Base-by-base conservation (phyloP, 169 alveolate species). In the Plasmodium adleri region DNA sequence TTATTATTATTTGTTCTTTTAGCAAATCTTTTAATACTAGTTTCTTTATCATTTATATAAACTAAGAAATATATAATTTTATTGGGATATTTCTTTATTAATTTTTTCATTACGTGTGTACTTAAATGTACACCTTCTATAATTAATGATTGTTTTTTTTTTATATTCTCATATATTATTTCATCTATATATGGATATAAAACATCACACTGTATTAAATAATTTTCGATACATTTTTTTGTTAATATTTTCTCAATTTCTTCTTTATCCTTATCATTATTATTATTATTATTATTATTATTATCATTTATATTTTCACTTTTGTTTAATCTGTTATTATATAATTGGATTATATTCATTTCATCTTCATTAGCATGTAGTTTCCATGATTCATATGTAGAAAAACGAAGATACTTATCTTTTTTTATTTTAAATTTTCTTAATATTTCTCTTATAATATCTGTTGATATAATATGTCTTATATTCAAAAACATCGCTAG, bases 351-450 rank as follows among this genome's bases (percentile, higher is more conserved):
- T 24, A 26, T 13, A 13, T 22, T 28, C 10, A 13, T 49, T n/a
- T 56, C 24, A 39, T 58, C 73, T 2, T 80, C 83, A 60, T 32
- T 67, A 5, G 6, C 52, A 47, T 13, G 43, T 47, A 83, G 26
- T 62, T 56, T 83, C 91, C 91, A 83, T 24, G 83, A 83, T 68
- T 83, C 91, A 50, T 83, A 83, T 15, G 91, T 83, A 17, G 91
- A 83, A 56, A 28, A 83, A 12, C 68, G 68, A 54, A 83, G 91
- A 68, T 22, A 83, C 50, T 43, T 67, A 13, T 68, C 83, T 68
- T 67, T 63, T 28, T 68, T 54, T 60, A 70, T 20, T 20, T 83
- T 20, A 72, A 68, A 83, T 15, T 54, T 68, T 83, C 83, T 68
- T 67, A 83, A 68, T 32, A 83, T 49, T 68, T 83, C 91, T 47